Base-by-base conservation (phyloP, 805 yeast species). In the Hagleromyces aurorensis region DNA sequence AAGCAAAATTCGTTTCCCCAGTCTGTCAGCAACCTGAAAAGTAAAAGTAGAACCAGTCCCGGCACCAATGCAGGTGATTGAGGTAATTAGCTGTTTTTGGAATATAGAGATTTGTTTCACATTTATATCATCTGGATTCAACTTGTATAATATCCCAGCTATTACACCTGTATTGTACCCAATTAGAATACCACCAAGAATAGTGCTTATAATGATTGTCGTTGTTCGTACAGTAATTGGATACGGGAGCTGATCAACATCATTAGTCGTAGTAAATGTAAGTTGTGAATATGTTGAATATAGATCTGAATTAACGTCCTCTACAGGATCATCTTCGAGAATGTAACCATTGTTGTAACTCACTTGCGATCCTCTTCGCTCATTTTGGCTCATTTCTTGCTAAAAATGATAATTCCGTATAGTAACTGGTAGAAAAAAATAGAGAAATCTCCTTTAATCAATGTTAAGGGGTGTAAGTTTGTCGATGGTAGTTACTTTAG, bases 141-240 rank as follows among this genome's bases (percentile, higher is more conserved):
- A 34, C 57, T 66, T 63, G 26, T 71, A 53, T 17, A 75, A 61
- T 27, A 74, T 72, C 13, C 78, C 77, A 6, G 78, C 70, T 22
- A 74, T 71, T 23, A 77, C 70, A 27, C 79, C 80, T 8, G 80
- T 74, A 43, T 74, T 79, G 45, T 72, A 75, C 9, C 82, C 82
- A 45, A 74, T 74, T 29, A 74, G 65, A 29, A 70, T 62, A 3
- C 80, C 79, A 33, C 79, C 78, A 30, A 73, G 64, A 4, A 78
- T 73, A 16, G 74, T 48, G 20, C 48, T 46, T 2, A 38, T 21
- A 19, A 49, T 39, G 13, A 46, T 45, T 2, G 42, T 18, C 1
- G 34, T 14, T 4, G 46, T 46, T 23, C 41, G 33, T 10, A 42
- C 19, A 9, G 44, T 51, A 3, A 52, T n/a, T 3, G 38, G 37